Conservation (phyloP, 768 basidiomycete species). For the Trametes punicea region DNA sequence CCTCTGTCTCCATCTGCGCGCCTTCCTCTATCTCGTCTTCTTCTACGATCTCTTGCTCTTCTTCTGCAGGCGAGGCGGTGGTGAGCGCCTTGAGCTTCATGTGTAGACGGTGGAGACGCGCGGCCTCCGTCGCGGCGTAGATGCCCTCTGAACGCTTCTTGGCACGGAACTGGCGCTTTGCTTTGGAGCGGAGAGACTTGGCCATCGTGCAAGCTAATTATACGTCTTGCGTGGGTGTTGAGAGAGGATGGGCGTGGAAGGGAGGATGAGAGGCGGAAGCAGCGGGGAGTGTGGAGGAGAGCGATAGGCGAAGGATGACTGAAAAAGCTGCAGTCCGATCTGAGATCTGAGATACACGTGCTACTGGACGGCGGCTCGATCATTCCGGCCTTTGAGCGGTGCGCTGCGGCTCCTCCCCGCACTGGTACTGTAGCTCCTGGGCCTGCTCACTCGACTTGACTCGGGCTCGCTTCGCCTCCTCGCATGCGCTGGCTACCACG, state of each 20-base stretch:
- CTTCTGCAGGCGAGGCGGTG: constrained; percentile 36
- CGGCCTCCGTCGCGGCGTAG: constrained; percentile 76
- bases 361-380: constrained; percentile 7
- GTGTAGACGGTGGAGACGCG: constrained; percentile 69
- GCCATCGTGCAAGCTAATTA: constrained; percentile 50
- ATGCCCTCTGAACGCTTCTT: constrained; percentile 73
- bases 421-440: too few relatives aligned
- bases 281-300: not conserved
- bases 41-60: constrained; percentile 22
- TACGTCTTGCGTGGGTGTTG: not conserved
- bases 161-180: constrained; percentile 72
- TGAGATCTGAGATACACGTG: constrained; percentile 12
- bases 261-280: not conserved
- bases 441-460: not conserved
- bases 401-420: not conserved
- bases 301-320: not conserved
- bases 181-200: constrained; percentile 80
- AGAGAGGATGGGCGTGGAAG: not conserved
- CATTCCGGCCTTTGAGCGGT: constrained; percentile 1
- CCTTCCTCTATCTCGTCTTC: constrained; percentile 27
- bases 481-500: too few relatives aligned
- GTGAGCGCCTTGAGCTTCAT: constrained; percentile 54
- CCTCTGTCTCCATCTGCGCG: constrained; percentile 19
- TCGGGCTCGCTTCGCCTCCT: not conserved
- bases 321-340: constrained; percentile 8